Conservation (phyloP, 345 rosid species). For the Pseudoturritis turrita region DNA sequence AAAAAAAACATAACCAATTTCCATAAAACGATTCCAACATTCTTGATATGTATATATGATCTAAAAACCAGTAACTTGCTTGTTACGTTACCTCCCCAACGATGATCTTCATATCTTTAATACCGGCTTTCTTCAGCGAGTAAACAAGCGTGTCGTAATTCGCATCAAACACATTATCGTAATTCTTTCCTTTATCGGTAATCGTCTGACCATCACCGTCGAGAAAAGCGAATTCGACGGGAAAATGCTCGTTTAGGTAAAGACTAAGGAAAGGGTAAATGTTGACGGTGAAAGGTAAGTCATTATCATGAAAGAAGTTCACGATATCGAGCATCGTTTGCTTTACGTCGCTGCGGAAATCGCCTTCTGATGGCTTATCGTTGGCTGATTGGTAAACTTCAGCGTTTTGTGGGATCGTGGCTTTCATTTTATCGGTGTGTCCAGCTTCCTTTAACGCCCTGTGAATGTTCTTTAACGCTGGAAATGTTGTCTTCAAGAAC, state of each 20-base stretch:
- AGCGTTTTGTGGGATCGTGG: slow-evolving; percentile 62
- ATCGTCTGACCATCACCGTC: slow-evolving; percentile 30
- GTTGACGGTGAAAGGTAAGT: slow-evolving; percentile 70
- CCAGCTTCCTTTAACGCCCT: slow-evolving; percentile 61
- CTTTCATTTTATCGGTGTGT: slow-evolving; percentile 50
- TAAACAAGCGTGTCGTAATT: slow-evolving; percentile 77
- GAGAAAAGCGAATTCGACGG: slow-evolving; percentile 58
- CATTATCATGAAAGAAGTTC: slow-evolving; percentile 37
- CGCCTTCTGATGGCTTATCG: slow-evolving; percentile 62
- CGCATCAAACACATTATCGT: slow-evolving; percentile 73
- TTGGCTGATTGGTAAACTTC: slow-evolving; percentile 64
- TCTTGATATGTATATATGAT: background rate
- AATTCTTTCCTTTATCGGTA: slow-evolving; percentile 36
- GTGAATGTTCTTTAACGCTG: slow-evolving; percentile 69
- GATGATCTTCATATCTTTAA: slow-evolving; percentile 43
- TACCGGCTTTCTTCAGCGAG: slow-evolving; percentile 48
- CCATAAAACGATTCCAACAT: background rate
- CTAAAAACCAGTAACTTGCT: background rate
- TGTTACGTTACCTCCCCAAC: slow-evolving; percentile 58
- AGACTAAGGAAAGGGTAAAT: slow-evolving; percentile 87
- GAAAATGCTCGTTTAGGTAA: slow-evolving; percentile 53
- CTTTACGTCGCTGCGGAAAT: slow-evolving; percentile 48
- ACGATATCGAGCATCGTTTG: slow-evolving; percentile 41
- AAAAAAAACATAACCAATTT: background rate
- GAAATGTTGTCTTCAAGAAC: slow-evolving; percentile 37